These are phyloP conservation scores for Chaetomium tenue DNA, from an alignment of 495 filamentous ascomycete species.

Conservation along the genomic window DNA sequence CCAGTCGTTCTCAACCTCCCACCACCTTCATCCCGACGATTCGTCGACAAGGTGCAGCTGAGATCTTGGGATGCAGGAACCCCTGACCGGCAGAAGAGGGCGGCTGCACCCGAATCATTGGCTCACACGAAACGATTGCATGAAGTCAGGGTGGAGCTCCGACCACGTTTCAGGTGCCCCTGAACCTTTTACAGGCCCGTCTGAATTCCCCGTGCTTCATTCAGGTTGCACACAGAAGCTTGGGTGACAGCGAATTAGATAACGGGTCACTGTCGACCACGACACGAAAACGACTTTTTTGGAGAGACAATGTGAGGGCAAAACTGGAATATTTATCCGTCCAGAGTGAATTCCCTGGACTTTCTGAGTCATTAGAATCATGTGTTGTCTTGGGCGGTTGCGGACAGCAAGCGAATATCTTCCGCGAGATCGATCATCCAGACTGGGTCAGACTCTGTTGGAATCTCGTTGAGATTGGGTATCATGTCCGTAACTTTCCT, in stretches of 20 bases:
- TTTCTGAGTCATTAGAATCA: too few relatives aligned
- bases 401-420: neutral
- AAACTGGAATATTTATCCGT: neutral
- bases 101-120: constrained; percentile 11
- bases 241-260: too few relatives aligned
- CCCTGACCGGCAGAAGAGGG: constrained; percentile 11
- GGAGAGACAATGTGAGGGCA: neutral
- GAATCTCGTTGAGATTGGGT: neutral
- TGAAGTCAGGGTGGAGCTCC: neutral
- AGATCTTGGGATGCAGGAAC: neutral
- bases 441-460: neutral
- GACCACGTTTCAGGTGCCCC: constrained; percentile 12
- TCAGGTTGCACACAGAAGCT: too few relatives aligned
- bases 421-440: neutral
- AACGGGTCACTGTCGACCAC: too few relatives aligned
- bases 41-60: constrained; percentile 5
- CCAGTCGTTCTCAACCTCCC: neutral
- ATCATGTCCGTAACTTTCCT: constrained; percentile 3
- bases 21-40: constrained; percentile 4
- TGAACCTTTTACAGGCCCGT: neutral
- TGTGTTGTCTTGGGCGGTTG: neutral
- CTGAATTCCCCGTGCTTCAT: too few relatives aligned
- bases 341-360: too few relatives aligned
- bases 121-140: neutral
- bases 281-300: too few relatives aligned